Base-by-base conservation (phyloP, 495 filamentous ascomycete species). In the Tirmania nivea region DNA sequence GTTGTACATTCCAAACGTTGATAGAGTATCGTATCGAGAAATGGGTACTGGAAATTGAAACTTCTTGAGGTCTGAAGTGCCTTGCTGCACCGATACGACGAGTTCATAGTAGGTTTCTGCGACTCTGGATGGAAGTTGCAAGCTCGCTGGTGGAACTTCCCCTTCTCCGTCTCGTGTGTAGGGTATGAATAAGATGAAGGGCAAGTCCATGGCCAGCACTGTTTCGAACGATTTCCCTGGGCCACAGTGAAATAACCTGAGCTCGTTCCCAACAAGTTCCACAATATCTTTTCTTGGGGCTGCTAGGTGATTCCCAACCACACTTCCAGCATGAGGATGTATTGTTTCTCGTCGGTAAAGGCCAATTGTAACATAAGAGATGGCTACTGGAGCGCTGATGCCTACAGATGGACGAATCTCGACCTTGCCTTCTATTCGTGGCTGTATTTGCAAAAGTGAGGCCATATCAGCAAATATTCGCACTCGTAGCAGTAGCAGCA, bases 1-100 rank as follows among this genome's bases (percentile, higher is more conserved):
- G 68, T 96, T 95, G 69, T 95, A 97, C 90, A 97, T 97, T 65
- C 90, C 92, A 68, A 96, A 97, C 34, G 90, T 96, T 20, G 88
- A 95, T 34, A 97, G 71, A 3, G 87, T 97, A 66, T 97, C 90
- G 68, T 95, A 97, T 58, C 90, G 75, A 57, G 79, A 75, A 57
- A 97, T 78, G 11, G 90, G 92, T 1, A 96, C 84, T 1, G 90
- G 88, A 57, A 94, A 94, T 8, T 80, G 68, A 62, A 88, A 90
- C 70, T 92, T 93, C 61, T 81, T 83, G 65, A 95, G 82, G 35
- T 87, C 78, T 54, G 78, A 74, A 49, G 77, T 78, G 8, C 86
- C 84, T 65, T 97, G 90, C 64, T 96, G 89, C 12, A 97, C 86
- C 54, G 78, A 90, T 11, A 97, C 90, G 19, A 96, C 85, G 59